These are phyloP conservation scores for Cyberlindnera veronae DNA, from an alignment of 805 yeast genomes.

Conservation along the genomic window DNA sequence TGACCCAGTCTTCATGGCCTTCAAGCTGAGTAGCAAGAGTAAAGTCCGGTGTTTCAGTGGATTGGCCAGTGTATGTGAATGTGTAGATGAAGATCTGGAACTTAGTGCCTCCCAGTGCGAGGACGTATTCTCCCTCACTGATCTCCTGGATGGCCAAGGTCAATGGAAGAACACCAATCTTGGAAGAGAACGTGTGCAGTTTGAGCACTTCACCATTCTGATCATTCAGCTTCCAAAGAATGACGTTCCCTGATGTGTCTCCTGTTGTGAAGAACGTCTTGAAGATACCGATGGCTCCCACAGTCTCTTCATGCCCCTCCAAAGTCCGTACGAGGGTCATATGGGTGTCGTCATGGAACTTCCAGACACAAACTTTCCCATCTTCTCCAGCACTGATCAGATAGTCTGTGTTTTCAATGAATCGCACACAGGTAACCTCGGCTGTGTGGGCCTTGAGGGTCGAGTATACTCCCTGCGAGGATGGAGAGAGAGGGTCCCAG, in stretches of 20 bases:
- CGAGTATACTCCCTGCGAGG: slow-evolving; percentile 42
- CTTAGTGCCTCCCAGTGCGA: slow-evolving; percentile 76
- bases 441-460: slow-evolving; percentile 61
- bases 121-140: slow-evolving; percentile 34
- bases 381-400: slow-evolving; percentile 71
- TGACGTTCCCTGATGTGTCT: slow-evolving; percentile 56
- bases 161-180: slow-evolving; percentile 49
- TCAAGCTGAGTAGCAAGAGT: slow-evolving; percentile 50
- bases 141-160: slow-evolving; percentile 34
- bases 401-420: slow-evolving; percentile 38
- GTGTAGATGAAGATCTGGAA: slow-evolving; percentile 51
- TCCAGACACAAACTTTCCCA: slow-evolving; percentile 59
- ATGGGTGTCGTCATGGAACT: slow-evolving; percentile 18
- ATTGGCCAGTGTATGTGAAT: slow-evolving; percentile 27
- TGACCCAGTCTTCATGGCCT: slow-evolving; percentile 98
- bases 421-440: slow-evolving; percentile 65
- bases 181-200: slow-evolving; percentile 33
- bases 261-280: slow-evolving; percentile 52
- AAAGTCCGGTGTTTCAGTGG: slow-evolving; percentile 23
- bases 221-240: slow-evolving; percentile 44
- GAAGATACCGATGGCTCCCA: slow-evolving; percentile 47
- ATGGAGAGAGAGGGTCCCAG: slow-evolving; percentile 53
- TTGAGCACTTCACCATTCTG: slow-evolving; percentile 22
- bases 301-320: slow-evolving; percentile 42
- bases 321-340: slow-evolving; percentile 31